A percentile compares a stretch with the other conserved stretches of the same genome.
phyloP scores from a whole-genome alignment of 768 basidiomycete species.

The Mycena amicta region DNA sequence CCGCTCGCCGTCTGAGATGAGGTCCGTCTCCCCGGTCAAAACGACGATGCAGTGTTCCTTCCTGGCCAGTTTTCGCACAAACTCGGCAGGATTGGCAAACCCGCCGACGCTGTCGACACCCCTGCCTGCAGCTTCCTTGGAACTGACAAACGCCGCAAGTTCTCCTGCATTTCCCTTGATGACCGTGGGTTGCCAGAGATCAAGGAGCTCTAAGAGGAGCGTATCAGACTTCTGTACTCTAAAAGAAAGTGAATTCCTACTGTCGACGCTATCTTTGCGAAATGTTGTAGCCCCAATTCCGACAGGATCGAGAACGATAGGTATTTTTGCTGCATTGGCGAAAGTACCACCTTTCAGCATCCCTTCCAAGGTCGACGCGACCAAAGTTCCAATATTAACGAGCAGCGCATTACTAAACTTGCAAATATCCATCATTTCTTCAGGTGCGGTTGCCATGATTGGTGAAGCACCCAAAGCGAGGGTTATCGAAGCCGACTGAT shows the following conservation, averaged over 20 bases:
- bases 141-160: constrained; percentile 77
- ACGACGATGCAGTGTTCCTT: constrained; percentile 81
- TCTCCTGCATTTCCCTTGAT: constrained; percentile 96
- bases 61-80: constrained; percentile 70
- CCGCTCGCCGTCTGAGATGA: constrained; percentile 76
- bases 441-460: constrained; percentile 87
- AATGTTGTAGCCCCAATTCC: constrained; percentile 83
- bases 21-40: constrained; percentile 80
- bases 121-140: constrained; percentile 71
- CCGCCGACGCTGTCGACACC: constrained; percentile 91
- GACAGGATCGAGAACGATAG: constrained; percentile 89
- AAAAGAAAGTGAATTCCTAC: constrained; percentile 37
- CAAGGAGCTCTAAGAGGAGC: constrained; percentile 58
- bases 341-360: constrained; percentile 74
- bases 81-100: constrained; percentile 71
- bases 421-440: constrained; percentile 82
- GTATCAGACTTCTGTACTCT: constrained; percentile 1
- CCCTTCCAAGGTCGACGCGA: constrained; percentile 57
- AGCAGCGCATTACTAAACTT: constrained; percentile 68
- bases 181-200: constrained; percentile 82
- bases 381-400: constrained; percentile 86
- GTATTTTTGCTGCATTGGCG: constrained; percentile 71
- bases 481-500: constrained; percentile 88
- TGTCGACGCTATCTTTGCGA: constrained; percentile 61
- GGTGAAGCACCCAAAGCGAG: constrained; percentile 87